Percentiles rank a stretch among this genome's conserved stretches.
phyloP scores from a whole-genome alignment of 2,329 filamentous ascomycete species.

The Fusarium sp. region DNA sequence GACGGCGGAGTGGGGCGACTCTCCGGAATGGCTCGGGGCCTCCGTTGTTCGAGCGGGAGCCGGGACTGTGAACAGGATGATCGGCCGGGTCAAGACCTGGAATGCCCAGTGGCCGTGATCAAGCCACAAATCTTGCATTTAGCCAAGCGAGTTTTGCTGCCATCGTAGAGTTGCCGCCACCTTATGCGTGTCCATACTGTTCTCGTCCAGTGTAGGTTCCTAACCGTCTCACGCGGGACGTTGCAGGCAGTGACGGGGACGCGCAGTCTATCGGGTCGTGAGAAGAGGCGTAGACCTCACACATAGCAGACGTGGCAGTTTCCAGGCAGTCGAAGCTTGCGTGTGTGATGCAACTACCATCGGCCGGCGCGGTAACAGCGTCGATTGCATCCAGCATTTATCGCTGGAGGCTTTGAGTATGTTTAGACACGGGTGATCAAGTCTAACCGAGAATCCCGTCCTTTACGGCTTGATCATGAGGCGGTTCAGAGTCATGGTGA shows the following conservation, averaged over 20 bases:
- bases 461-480: background rate
- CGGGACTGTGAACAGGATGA: background rate
- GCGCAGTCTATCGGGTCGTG: slow-evolving; percentile 25
- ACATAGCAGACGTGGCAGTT: background rate
- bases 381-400: background rate
- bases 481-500: background rate
- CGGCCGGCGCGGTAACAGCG: background rate
- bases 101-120: slow-evolving; percentile 16
- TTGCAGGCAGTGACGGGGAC: slow-evolving; percentile 37
- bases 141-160: background rate
- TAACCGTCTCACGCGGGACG: slow-evolving; percentile 10
- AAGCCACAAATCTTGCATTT: background rate
- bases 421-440: background rate
- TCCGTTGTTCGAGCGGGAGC: slow-evolving; percentile 12
- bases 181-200: background rate
- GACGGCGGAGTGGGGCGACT: slow-evolving; percentile 34
- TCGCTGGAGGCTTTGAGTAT: background rate
- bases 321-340: slow-evolving; percentile 35
- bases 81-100: slow-evolving; percentile 17
- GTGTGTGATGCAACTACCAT: slow-evolving; percentile 11
- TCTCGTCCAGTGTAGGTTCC: background rate
- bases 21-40: slow-evolving; percentile 24
- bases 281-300: background rate
- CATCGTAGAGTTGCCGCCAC: background rate
- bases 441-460: background rate